These are phyloP conservation scores for Lactarius trivialis DNA, from an alignment of 768 basidiomycete species.

Conservation along the genomic window DNA sequence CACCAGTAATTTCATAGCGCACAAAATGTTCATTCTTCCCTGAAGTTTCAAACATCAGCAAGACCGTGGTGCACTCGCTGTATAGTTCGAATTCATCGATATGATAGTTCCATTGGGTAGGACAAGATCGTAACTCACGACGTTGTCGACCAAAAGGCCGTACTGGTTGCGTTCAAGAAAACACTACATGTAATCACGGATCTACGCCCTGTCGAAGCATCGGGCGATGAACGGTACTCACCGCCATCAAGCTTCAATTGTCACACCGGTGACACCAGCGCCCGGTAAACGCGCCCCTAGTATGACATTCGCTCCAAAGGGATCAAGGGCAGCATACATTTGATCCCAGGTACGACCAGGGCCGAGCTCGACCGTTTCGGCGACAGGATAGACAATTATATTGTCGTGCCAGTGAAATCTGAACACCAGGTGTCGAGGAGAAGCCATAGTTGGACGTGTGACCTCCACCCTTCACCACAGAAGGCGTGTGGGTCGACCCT, in stretches of 20 bases:
- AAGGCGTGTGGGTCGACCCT: not conserved
- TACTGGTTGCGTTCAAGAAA: slow-evolving; percentile 30
- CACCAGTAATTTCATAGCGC: not conserved
- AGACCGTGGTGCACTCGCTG: not conserved
- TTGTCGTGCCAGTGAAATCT: slow-evolving; percentile 21
- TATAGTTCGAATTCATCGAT: not conserved
- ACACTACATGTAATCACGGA: slow-evolving; percentile 24
- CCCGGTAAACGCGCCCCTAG: slow-evolving; percentile 23
- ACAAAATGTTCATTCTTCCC: not conserved
- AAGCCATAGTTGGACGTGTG: slow-evolving; percentile 23
- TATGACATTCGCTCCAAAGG: slow-evolving; percentile 19
- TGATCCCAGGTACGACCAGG: slow-evolving; percentile 26
- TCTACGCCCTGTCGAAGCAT: not conserved
- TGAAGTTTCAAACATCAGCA: not conserved
- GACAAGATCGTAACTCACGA: slow-evolving; percentile 27
- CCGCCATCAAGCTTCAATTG: slow-evolving; percentile 20
- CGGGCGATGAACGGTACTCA: slow-evolving; percentile 8
- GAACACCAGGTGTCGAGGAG: slow-evolving; percentile 22
- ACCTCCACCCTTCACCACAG: slow-evolving; percentile 24
- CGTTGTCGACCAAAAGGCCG: slow-evolving; percentile 32
- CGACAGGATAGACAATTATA: not conserved
- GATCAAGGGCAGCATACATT: slow-evolving; percentile 21
- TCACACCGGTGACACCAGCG: slow-evolving; percentile 23
- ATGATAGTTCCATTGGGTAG: slow-evolving; percentile 26
- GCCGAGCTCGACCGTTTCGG: slow-evolving; percentile 15